Evolutionary conservation across 305 asterid genomes (phyloP), one percentile per base, ranked within the genome.

Genomic region (Euphrasia arctica): DNA sequence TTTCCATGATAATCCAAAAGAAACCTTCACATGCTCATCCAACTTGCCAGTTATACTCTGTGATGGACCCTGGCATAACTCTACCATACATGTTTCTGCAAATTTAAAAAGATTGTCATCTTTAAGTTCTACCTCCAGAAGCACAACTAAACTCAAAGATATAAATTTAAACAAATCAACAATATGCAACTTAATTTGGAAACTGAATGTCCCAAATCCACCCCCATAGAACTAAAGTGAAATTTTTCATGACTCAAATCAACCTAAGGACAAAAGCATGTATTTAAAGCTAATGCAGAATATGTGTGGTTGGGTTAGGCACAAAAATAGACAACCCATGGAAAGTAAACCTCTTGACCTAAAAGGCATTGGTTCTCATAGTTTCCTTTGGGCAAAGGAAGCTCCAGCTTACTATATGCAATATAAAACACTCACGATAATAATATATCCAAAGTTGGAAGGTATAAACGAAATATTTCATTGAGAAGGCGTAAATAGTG

Each of bases 1-100:
- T 75, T 73, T 84, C 92, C 94, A 92, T 9, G 90, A 81, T 58
- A 85, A 42, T 62, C 96, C 91, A 80, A 87, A 92, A 74, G 87
- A 88, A 75, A 29, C 66, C 77, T 91, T 91, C 72, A 87, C 55
- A 64, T 74, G 69, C 75, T 83, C 95, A 51, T 64, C 86, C 75
- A 91, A 78, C 72, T 67, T 74, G 47, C 81, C 73, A 25, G 62
- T 56, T 42, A 18, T 66, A 70, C 43, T 67, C 72, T 74, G 63
- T 22, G 70, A 66, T 18, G 83, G 64, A 71, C 34, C 70, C 61
- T 60, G 88, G 51, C 60, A 62, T 69, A 77, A 77, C 74, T 89
- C 95, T 71, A 83, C 70, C 73, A 91, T 71, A 78, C 79, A 74
- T 15, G 74, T 76, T 70, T 85, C 98, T 83, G 83, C 70, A 63